phyloP scores from a whole-genome alignment of 2,329 filamentous ascomycete genomes.

The Aspergillus sp. region DNA sequence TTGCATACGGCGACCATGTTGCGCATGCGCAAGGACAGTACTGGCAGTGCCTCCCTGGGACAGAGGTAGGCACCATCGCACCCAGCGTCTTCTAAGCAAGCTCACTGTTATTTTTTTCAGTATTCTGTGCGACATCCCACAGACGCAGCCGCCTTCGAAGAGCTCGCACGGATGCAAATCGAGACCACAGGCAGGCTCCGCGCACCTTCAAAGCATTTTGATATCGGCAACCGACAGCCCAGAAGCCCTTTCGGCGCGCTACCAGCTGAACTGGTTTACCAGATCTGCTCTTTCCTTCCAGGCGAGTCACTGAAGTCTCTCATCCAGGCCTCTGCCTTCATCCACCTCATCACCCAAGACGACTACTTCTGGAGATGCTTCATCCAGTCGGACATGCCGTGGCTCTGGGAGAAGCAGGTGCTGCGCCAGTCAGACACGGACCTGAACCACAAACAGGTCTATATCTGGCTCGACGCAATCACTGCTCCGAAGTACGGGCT shows the following conservation, averaged over 20 bases:
- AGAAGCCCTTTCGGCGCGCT: constrained; percentile 18
- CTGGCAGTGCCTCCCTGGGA: constrained; percentile 23
- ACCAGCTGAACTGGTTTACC: constrained; percentile 18
- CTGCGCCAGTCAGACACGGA: background rate
- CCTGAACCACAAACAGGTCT: constrained; percentile 20
- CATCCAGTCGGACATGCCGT: constrained; percentile 21
- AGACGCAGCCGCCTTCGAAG: constrained; percentile 9
- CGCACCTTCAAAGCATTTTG: constrained; percentile 2
- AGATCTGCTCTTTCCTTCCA: constrained; percentile 21
- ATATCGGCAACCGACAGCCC: constrained; percentile 11
- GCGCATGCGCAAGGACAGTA: constrained; percentile 21
- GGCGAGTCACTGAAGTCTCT: constrained; percentile 18
- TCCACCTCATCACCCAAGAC: constrained; percentile 19
- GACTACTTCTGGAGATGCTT: constrained; percentile 22
- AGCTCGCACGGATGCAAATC: constrained; percentile 9
- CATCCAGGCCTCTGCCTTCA: constrained; percentile 16
- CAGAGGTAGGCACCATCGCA: constrained; percentile 10
- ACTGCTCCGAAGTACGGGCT: constrained; percentile 19
- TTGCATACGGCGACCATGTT: constrained; percentile 20
- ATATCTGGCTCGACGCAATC: constrained; percentile 17
- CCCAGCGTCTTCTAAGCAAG: too few species aligned
- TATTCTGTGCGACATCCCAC: constrained; percentile 20
- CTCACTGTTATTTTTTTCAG: constrained; percentile 4
- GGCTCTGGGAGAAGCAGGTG: constrained; percentile 18
- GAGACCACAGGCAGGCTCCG: constrained; percentile 9